Base-by-base conservation (phyloP, 2,329 filamentous ascomycete species). In the Epichloe hybrida region DNA sequence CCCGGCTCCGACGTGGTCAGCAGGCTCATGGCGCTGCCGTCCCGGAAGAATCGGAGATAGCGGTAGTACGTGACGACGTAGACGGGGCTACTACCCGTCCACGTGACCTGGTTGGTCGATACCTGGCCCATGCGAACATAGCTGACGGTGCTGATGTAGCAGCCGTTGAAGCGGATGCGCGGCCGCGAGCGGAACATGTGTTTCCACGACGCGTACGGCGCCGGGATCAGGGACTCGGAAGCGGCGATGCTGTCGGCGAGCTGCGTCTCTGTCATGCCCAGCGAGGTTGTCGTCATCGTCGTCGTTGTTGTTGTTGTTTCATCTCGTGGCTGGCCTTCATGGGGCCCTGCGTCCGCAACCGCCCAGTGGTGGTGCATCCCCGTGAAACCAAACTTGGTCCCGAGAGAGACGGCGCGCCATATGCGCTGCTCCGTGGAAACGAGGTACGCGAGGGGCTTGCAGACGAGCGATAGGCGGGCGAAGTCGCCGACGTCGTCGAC, bases 51-150 rank as follows among this genome's bases (percentile, higher is more conserved):
- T 49, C 93, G 86, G 3, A 98, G 78, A 68, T 97, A 98, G 52
- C 93, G 88, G 70, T 95, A 98, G 70, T 97, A 98, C 1, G 93
- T 98, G 46, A 98, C 89, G 52, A 97, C 94, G 64, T 95, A 89
- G 37, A 97, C 84, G 8, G 90, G 90, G 36, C 17, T 17, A 17
- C 50, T 51, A 7, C 60, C 73, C 72, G 87, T 72, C 88, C 90
- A 95, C 1, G 86, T 84, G 17, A 84, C 70, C 50, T 81, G 82
- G 56, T 82, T 84, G 20, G 79, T 76, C 3, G 81, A 83, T 11
- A 82, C 76, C 53, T 85, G 85, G 35, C 93, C 93, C 0, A 88
- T 73, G 23, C 93, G 86, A 47, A 88, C 81, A 69, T 98, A 98
- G 70, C 97, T 97, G 53, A 95, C 89, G 0, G 91, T 97, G 66